phyloP scores from a whole-genome alignment of 176 grass and related monocot genomes.

The Metroxylon sagu region DNA sequence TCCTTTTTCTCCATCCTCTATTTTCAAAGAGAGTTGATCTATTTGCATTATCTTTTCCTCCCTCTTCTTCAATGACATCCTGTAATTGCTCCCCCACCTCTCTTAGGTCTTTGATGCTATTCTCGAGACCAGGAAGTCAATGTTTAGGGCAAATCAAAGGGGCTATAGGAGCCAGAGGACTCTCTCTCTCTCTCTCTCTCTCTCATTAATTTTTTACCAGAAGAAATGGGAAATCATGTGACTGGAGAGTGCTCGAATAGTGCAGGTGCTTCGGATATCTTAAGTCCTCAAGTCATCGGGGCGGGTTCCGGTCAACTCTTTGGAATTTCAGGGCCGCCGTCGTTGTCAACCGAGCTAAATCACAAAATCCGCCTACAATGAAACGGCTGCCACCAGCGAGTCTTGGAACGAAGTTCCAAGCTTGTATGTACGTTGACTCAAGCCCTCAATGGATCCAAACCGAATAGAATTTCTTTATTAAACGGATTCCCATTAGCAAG shows the following conservation, averaged over 20 bases:
- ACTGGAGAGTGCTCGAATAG: not conserved
- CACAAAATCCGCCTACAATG: not conserved
- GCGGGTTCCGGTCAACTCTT: not conserved
- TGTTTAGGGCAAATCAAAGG: slow-evolving; percentile 51
- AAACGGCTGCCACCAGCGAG: not conserved
- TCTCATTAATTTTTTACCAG: slow-evolving; percentile 6
- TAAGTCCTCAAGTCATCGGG: not conserved
- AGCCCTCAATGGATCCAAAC: too few relatives aligned
- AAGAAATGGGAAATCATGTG: not conserved
- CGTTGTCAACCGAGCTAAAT: not conserved
- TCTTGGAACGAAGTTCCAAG: too few relatives aligned
- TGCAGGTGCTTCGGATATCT: not conserved
- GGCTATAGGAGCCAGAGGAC: slow-evolving; percentile 35
- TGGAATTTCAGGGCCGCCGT: not conserved
- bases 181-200: slow-evolving; percentile 7
- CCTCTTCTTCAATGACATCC: slow-evolving; percentile 57
- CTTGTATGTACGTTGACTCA: too few relatives aligned
- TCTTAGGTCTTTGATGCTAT: slow-evolving; percentile 43
- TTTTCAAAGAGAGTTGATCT: slow-evolving; percentile 53
- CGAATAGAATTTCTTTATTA: too few relatives aligned
- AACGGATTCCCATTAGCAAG: too few relatives aligned
- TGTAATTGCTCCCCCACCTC: slow-evolving; percentile 1
- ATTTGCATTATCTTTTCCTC: slow-evolving; percentile 29
- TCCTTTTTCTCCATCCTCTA: slow-evolving; percentile 14
- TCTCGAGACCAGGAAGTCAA: slow-evolving; percentile 77